These are phyloP conservation scores for Alternaria metachromatica DNA, from an alignment of 2,329 filamentous ascomycete genomes.

Conservation along the genomic window DNA sequence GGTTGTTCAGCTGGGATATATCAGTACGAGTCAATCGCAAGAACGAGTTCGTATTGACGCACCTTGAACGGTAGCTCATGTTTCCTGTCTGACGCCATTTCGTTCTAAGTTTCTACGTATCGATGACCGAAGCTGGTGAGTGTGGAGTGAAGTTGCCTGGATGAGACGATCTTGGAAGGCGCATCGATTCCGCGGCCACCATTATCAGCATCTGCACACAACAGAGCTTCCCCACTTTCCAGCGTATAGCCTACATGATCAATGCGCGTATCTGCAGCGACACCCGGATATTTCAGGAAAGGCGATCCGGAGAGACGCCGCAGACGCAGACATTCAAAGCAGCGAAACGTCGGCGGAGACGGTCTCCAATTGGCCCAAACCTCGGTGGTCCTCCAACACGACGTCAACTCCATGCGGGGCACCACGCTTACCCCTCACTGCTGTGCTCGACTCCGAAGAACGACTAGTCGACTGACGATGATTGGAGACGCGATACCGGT, in stretches of 20 bases:
- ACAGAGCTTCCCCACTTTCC: conserved; percentile 27
- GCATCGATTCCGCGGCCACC: background rate
- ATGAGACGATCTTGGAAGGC: background rate
- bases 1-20: conserved; percentile 57
- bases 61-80: conserved; percentile 55
- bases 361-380: conserved; percentile 14
- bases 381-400: conserved; percentile 17
- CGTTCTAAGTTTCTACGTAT: background rate
- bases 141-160: background rate
- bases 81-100: conserved; percentile 35
- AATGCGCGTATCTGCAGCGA: conserved; percentile 4
- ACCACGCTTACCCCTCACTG: conserved; percentile 25
- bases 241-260: conserved; percentile 7
- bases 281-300: conserved; percentile 13
- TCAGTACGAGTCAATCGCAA: conserved; percentile 3
- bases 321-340: background rate
- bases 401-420: conserved; percentile 18
- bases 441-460: conserved; percentile 1
- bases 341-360: conserved; percentile 6
- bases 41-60: background rate
- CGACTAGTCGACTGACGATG: background rate
- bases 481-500: conserved; percentile 10
- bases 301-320: background rate
- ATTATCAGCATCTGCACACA: background rate
- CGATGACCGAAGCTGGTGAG: background rate